Base-by-base conservation (phyloP, 371 early-diverging fungal species). In the Apophysomyces elegans region DNA sequence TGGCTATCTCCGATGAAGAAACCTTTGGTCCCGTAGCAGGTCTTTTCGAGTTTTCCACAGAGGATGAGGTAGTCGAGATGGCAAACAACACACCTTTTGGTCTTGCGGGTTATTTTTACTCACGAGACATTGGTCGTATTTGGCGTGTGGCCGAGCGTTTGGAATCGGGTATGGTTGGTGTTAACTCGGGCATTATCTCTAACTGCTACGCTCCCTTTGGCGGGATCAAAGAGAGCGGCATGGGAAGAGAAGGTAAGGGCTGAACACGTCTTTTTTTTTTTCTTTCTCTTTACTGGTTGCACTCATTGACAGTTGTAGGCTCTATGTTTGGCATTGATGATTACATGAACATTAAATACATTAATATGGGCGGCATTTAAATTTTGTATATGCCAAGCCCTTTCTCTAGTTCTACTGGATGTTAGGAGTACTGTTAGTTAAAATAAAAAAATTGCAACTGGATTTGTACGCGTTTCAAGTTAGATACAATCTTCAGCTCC, bases 161-260 rank as follows among this genome's bases (percentile, higher is more conserved):
- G 59, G 91, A 95, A 66, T 82, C 86, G 2, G 96, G 96, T 62
- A 95, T 96, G 93, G 94, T 96, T 6, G 96, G 95, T 37, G 90
- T 94, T 36, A 96, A 96, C 71, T 88, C 91, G 2, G 90, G 90
- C 13, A 66, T 77, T 11, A 80, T 93, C 38, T 84, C 88, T 13
- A 81, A 73, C 56, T 88, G 85, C 46, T 87, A 86, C 37, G 77
- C 86, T 5, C 93, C 94, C 4, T 94, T 93, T 70, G 94, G 94
- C 61, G 93, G 93, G 47, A 86, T 93, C 78, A 93, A 94, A 78
- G 88, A 92, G 61, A 90, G 89, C 54, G 94, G 94, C 21, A 32
- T 91, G 1, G 94, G 94, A n/a, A 85, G 91, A 13, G 94, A 93
- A 72, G 93, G 92, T 56, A 63, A 63, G 63, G 16, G 21, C 14